Percentiles rank a stretch among this genome's conserved stretches.
These are phyloP conservation scores for Colletotrichum sp. DNA, from an alignment of 2,329 filamentous ascomycete species.

Conservation along the genomic window DNA sequence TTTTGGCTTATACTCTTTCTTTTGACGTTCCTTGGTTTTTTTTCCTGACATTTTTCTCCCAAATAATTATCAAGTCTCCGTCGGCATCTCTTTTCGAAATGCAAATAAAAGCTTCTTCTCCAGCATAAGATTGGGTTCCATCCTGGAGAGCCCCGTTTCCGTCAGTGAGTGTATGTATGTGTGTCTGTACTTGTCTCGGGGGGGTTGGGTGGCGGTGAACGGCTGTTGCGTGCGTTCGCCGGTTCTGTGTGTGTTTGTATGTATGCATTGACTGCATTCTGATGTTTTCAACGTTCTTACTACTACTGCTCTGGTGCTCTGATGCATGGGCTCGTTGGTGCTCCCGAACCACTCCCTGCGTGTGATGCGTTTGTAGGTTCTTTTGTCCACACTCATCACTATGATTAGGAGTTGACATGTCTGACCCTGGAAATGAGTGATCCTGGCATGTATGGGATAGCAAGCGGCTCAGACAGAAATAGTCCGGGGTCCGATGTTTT, in stretches of 20 bases:
- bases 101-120: neutral
- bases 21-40: neutral
- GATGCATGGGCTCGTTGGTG: neutral
- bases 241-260: neutral
- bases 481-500: neutral
- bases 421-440: neutral
- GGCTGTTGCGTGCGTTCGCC: neutral
- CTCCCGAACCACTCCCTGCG: neutral
- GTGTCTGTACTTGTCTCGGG: neutral
- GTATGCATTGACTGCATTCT: neutral
- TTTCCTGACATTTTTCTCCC: neutral
- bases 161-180: neutral
- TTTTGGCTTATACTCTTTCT: slow-evolving; percentile 2
- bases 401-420: neutral
- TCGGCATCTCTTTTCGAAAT: neutral
- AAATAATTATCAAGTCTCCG: neutral
- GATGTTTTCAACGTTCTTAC: neutral
- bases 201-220: neutral
- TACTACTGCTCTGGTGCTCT: neutral
- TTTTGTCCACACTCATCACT: neutral
- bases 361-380: neutral
- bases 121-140: neutral
- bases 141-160: neutral
- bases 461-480: neutral
- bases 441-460: neutral